Evolutionary conservation across 2,329 filamentous ascomycete species (phyloP).

Genomic region (Aureobasidium sp.): DNA sequence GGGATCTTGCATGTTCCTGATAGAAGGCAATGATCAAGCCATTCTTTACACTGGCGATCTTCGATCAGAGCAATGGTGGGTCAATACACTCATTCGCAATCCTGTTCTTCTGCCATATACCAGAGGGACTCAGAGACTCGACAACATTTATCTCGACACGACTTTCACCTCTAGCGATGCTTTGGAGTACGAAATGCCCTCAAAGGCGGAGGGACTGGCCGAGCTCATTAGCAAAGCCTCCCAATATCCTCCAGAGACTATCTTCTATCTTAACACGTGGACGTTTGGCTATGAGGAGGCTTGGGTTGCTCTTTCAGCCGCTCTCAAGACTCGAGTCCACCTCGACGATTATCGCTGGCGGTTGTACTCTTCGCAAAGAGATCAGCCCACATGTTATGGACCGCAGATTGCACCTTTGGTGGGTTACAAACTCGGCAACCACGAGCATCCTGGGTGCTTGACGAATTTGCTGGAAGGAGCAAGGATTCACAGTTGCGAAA

Average conservation of each 20-base stretch:
- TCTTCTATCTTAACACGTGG: constrained; percentile 83
- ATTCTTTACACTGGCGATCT: constrained; percentile 87
- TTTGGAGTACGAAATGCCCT: constrained; percentile 47
- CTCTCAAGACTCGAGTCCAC: constrained; percentile 66
- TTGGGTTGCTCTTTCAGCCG: constrained; percentile 71
- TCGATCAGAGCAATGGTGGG: constrained; percentile 79
- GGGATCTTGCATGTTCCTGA: constrained; percentile 86
- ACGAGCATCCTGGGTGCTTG: constrained; percentile 61
- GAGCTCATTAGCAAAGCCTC: constrained; percentile 66
- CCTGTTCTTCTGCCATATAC: constrained; percentile 71
- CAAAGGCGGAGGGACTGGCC: constrained; percentile 66
- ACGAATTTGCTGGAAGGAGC: constrained; percentile 52
- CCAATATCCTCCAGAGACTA: constrained; percentile 62
- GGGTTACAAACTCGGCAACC: constrained; percentile 71
- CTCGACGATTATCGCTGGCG: constrained; percentile 73
- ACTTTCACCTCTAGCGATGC: constrained; percentile 57
- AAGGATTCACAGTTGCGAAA: constrained; percentile 81
- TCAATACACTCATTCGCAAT: constrained; percentile 63
- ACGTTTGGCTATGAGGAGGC: constrained; percentile 92
- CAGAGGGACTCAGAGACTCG: constrained; percentile 57
- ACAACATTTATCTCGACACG: constrained; percentile 84
- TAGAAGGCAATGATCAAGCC: constrained; percentile 65
- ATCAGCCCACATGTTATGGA: constrained; percentile 38
- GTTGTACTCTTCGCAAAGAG: constrained; percentile 58
- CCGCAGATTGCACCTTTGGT: constrained; percentile 61